Conservation (phyloP, 352 stramenopile genomes). For the Blastocystis sp. region DNA sequence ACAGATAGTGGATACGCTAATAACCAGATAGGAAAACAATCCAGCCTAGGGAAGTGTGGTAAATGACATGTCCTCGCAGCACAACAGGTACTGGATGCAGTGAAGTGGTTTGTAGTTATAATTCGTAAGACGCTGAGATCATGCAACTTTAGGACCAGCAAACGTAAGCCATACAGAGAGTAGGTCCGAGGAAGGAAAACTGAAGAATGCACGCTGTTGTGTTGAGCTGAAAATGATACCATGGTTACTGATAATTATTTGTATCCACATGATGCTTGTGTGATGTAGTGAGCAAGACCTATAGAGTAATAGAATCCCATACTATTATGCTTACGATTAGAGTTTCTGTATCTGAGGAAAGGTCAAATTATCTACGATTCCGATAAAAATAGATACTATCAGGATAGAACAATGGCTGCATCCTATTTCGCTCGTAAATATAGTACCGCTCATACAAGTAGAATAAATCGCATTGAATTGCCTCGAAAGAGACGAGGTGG, state of each 20-base stretch:
- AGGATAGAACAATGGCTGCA: constrained; percentile 3
- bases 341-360: not conserved
- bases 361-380: not conserved
- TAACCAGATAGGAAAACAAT: too few relatives aligned
- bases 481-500: constrained; percentile 29
- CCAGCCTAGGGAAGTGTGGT: too few relatives aligned
- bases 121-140: too few relatives aligned
- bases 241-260: not conserved
- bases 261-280: not conserved
- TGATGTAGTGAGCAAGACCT: not conserved
- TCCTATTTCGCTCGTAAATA: not conserved
- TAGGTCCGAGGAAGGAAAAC: not conserved
- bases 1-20: too few relatives aligned
- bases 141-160: too few relatives aligned
- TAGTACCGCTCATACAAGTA: not conserved
- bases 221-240: not conserved
- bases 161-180: not conserved
- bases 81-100: too few relatives aligned
- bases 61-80: too few relatives aligned
- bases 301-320: not conserved
- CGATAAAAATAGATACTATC: constrained; percentile 1
- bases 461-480: constrained; percentile 31
- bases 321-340: not conserved
- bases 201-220: not conserved
- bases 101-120: too few relatives aligned